Evolutionary conservation across 225 moss, liverwort and hornwort species (phyloP).

Genomic region (Polytrichum commune): DNA sequence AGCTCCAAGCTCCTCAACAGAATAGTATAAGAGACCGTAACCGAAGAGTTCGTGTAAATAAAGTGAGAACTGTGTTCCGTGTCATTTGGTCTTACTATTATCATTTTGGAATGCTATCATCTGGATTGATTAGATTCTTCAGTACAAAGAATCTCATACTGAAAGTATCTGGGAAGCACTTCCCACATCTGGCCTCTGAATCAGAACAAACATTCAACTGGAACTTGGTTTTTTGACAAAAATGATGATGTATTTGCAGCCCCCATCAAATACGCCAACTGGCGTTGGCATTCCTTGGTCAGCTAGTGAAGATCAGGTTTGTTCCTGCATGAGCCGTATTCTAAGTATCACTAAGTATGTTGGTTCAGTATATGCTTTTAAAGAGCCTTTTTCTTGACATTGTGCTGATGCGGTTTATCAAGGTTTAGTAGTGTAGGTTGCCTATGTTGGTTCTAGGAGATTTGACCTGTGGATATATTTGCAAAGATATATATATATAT

Average conservation of each 20-base stretch:
- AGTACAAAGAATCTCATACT: too few species aligned
- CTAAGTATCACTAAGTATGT: neutral
- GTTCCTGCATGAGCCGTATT: neutral
- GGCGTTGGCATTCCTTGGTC: slow-evolving; percentile 85
- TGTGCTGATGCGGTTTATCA: too few species aligned
- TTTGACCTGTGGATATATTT: too few species aligned
- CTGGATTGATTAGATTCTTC: too few species aligned
- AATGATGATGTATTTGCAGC: slow-evolving; percentile 35
- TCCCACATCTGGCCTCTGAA: too few species aligned
- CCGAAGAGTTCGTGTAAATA: slow-evolving; percentile 62
- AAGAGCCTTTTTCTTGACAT: too few species aligned
- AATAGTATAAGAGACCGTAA: slow-evolving; percentile 82
- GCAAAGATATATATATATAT: too few species aligned
- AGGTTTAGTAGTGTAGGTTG: too few species aligned
- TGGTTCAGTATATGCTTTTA: too few species aligned
- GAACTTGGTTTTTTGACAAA: neutral
- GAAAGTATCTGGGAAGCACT: too few species aligned
- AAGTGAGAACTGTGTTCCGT: slow-evolving; percentile 36
- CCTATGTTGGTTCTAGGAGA: too few species aligned
- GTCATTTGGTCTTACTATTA: slow-evolving; percentile 3
- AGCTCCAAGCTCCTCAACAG: slow-evolving; percentile 62
- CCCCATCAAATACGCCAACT: slow-evolving; percentile 40
- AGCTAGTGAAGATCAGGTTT: slow-evolving; percentile 75
- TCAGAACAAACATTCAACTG: too few species aligned
- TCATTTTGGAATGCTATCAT: neutral